phyloP scores from a whole-genome alignment of 177 flowering plant genomes.

The Vitis hybrid region DNA sequence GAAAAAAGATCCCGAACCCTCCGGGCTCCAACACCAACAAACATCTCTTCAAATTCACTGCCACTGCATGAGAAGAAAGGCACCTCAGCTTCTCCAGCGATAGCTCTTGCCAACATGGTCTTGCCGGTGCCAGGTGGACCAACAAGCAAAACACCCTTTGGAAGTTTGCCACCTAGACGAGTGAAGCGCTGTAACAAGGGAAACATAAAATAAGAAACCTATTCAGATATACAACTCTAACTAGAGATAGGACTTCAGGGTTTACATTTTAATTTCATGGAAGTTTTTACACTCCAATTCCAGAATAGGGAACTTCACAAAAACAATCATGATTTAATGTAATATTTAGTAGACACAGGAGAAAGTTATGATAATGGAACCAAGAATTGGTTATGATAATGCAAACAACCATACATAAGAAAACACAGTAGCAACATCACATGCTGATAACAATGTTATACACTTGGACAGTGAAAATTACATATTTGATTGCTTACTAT shows the following conservation, averaged over 20 bases:
- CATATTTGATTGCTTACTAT: no score
- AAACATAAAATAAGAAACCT: background rate
- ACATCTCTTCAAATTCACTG: conserved; percentile 80
- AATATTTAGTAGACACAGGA: background rate
- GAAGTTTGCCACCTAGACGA: conserved; percentile 85
- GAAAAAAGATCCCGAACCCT: conserved; percentile 65
- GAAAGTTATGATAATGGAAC: background rate
- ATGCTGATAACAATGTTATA: no score
- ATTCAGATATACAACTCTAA: no score
- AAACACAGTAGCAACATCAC: no score
- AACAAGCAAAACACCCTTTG: conserved; percentile 77
- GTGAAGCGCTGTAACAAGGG: conserved; percentile 77
- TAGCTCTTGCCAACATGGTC: conserved; percentile 84
- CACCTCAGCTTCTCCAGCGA: conserved; percentile 84
- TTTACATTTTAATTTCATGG: no score
- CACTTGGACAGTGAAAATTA: no score
- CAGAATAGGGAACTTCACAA: background rate
- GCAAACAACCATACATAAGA: no score
- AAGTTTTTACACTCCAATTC: background rate
- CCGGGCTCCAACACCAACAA: conserved; percentile 81
- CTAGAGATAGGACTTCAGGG: no score
- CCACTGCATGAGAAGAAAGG: conserved; percentile 87
- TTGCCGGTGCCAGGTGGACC: conserved; percentile 90
- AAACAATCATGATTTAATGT: background rate
- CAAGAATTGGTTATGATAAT: no score